Conservation (phyloP, 1,284 basidiomycete species). For the Entoloma clypeatum region DNA sequence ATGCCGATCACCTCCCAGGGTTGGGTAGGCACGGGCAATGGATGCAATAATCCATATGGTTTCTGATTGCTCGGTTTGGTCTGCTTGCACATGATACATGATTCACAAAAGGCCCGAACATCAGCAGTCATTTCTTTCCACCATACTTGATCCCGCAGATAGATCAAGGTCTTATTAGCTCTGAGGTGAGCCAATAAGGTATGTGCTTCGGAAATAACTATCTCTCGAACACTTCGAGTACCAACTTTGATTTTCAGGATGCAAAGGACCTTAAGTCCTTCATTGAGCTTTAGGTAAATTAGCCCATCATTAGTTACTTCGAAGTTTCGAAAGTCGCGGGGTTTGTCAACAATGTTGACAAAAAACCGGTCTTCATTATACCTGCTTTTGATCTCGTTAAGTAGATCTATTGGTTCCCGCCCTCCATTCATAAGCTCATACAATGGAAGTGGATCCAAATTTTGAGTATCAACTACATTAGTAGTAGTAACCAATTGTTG, state of each 20-base stretch:
- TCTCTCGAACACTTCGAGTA: constrained; percentile 23
- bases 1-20: constrained; percentile 39
- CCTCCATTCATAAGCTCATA: constrained; percentile 7
- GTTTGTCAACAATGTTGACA: constrained; percentile 21
- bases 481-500: too few species aligned
- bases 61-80: constrained; percentile 30
- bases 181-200: constrained; percentile 34
- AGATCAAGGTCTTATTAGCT: constrained; percentile 27
- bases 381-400: constrained; percentile 12
- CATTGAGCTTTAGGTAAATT: constrained; percentile 19
- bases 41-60: constrained; percentile 31
- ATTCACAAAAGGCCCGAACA: constrained; percentile 21
- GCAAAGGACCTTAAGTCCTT: constrained; percentile 25
- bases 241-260: constrained; percentile 28
- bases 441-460: not conserved
- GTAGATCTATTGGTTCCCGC: constrained; percentile 8
- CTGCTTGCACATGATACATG: constrained; percentile 27
- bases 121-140: constrained; percentile 32
- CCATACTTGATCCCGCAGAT: constrained; percentile 31
- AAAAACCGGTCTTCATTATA: constrained; percentile 27
- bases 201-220: constrained; percentile 31
- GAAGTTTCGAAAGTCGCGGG: constrained; percentile 27
- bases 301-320: constrained; percentile 19
- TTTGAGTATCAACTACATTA: not conserved
- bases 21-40: constrained; percentile 25